Percentiles rank a stretch among this genome's conserved stretches.
phyloP scores from a whole-genome alignment of 441 rosid genomes.

The Pelargonium australe region DNA sequence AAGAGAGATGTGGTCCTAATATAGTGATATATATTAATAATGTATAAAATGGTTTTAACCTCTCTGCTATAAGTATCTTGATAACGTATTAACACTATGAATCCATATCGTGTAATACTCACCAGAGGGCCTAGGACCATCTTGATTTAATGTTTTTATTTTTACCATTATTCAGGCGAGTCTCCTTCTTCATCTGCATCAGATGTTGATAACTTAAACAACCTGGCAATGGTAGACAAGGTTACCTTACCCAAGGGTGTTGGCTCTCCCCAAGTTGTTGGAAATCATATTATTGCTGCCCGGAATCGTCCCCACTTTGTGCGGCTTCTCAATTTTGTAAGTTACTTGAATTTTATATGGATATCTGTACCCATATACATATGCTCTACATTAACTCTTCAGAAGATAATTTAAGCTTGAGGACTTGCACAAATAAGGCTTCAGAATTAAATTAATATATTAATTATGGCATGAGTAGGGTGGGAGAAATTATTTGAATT shows the following conservation, averaged over 20 bases:
- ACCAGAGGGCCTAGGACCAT: neutral
- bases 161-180: slow-evolving; percentile 54
- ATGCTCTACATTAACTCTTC: neutral
- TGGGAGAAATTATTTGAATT: neutral
- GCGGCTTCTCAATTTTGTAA: slow-evolving; percentile 78
- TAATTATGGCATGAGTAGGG: neutral
- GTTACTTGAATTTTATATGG: slow-evolving; percentile 30
- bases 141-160: slow-evolving; percentile 21
- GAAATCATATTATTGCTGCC: slow-evolving; percentile 56
- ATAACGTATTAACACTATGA: neutral
- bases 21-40: neutral
- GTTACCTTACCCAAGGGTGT: slow-evolving; percentile 54
- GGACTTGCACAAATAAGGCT: neutral
- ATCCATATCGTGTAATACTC: neutral
- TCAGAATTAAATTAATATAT: neutral
- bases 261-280: slow-evolving; percentile 66
- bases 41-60: neutral
- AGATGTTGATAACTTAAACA: slow-evolving; percentile 87
- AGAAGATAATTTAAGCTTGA: neutral
- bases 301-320: slow-evolving; percentile 48
- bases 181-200: slow-evolving; percentile 99
- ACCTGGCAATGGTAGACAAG: slow-evolving; percentile 60
- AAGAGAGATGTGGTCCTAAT: neutral
- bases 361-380: neutral
- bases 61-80: neutral